Evolutionary conservation across 176 grass and related monocot genomes (phyloP).

Genomic region (Oryza glumipatula): DNA sequence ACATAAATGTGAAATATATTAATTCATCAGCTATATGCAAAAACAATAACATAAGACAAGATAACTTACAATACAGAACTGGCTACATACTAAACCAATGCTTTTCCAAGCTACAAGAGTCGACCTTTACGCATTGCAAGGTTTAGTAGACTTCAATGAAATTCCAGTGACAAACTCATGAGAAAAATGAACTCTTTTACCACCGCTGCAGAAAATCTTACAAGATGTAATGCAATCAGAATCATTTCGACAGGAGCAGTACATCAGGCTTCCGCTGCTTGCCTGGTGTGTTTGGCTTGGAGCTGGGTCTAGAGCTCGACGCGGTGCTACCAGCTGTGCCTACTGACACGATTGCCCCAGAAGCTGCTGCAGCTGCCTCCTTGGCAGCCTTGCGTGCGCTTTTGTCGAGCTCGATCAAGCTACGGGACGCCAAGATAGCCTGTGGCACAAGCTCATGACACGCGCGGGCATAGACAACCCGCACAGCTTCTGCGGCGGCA

Average conservation of each 20-base stretch:
- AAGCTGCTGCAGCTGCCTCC: background rate
- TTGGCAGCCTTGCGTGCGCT: conserved; percentile 64
- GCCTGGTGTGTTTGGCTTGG: conserved; percentile 86
- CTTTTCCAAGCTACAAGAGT: conserved; percentile 28
- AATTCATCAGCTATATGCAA: conserved; percentile 53
- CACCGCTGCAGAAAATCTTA: conserved; percentile 26
- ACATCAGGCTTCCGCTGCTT: conserved; percentile 76
- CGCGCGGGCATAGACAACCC: conserved; percentile 82
- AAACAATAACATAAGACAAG: conserved; percentile 33
- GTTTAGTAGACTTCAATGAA: conserved; percentile 5
- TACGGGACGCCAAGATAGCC: conserved; percentile 84
- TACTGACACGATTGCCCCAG: conserved; percentile 10
- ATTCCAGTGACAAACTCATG: conserved; percentile 20
- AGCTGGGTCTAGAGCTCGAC: conserved; percentile 59
- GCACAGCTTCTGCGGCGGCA: conserved; percentile 66
- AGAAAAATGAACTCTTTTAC: conserved; percentile 34
- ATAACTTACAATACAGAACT: conserved; percentile 48
- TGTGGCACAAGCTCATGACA: conserved; percentile 87
- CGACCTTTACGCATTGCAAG: background rate
- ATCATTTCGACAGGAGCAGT: conserved; percentile 73
- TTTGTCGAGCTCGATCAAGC: conserved; percentile 95
- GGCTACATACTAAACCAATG: conserved; percentile 27
- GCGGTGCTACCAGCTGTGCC: conserved; percentile 52
- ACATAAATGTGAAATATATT: conserved; percentile 32
- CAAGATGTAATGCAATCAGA: conserved; percentile 15